phyloP scores from a whole-genome alignment of 2,329 filamentous ascomycete species.

The Cladosporium sp. region DNA sequence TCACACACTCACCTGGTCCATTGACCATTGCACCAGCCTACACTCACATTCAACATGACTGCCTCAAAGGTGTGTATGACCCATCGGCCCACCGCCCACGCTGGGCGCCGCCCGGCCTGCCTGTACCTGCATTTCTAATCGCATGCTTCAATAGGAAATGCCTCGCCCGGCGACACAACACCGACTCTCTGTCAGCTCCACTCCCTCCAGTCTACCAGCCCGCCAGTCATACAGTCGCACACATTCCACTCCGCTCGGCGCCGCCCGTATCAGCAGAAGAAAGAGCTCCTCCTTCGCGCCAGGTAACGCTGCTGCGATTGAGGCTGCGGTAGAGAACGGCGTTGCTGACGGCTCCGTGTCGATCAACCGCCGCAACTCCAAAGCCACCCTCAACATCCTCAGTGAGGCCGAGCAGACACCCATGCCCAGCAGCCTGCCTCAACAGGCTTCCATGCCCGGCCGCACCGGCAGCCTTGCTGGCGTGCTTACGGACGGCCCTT shows the following conservation, averaged over 20 bases:
- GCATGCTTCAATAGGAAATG: constrained; percentile 30
- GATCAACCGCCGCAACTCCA: constrained; percentile 64
- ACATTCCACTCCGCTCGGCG: constrained; percentile 71
- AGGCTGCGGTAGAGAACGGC: constrained; percentile 61
- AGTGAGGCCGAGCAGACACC: constrained; percentile 59
- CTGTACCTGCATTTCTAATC: constrained; percentile 13
- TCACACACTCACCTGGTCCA: constrained; percentile 1
- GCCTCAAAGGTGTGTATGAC: constrained; percentile 21
- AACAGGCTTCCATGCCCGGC: constrained; percentile 34
- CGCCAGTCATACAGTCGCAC: constrained; percentile 67
- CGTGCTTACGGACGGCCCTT: constrained; percentile 66
- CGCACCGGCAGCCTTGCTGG: constrained; percentile 31
- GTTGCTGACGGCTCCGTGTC: constrained; percentile 58
- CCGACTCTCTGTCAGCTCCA: constrained; percentile 47
- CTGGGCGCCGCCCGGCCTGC: background rate
- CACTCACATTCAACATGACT: constrained; percentile 15
- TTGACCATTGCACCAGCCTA: constrained; percentile 2
- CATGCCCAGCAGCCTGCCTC: constrained; percentile 62
- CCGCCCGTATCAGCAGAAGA: constrained; percentile 79
- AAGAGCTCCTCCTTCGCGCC: constrained; percentile 85
- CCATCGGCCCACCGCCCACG: constrained; percentile 10
- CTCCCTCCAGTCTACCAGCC: constrained; percentile 57
- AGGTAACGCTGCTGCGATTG: constrained; percentile 70
- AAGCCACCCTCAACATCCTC: constrained; percentile 46
- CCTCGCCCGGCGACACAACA: constrained; percentile 43